A percentile compares a stretch with the other conserved stretches of the same genome.
Conservation (phyloP, 2,329 filamentous ascomycete genomes). For the Chaetomiaceae sp. region DNA sequence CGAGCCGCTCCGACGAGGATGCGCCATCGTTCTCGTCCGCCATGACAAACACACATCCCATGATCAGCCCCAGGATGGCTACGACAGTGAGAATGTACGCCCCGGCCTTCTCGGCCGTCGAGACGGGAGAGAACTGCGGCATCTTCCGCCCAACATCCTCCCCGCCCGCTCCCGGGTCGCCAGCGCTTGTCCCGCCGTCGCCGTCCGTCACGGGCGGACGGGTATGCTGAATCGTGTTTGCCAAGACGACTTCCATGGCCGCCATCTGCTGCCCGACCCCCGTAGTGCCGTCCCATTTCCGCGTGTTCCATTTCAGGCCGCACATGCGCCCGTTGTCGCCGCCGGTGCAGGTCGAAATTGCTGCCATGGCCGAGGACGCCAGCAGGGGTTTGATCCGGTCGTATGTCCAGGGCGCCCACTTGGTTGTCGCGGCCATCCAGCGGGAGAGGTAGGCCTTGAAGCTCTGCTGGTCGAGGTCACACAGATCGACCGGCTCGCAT, state of each 20-base stretch:
- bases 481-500: constrained; percentile 57
- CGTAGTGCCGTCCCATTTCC: constrained; percentile 51
- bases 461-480: constrained; percentile 57
- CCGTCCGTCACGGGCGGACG: constrained; percentile 41
- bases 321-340: constrained; percentile 54
- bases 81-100: constrained; percentile 41
- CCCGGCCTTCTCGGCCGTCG: constrained; percentile 60
- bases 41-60: constrained; percentile 47
- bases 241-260: constrained; percentile 59
- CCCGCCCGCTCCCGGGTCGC: constrained; percentile 32
- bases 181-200: constrained; percentile 55
- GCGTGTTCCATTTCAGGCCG: constrained; percentile 53
- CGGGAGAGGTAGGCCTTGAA: constrained; percentile 61
- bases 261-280: constrained; percentile 70
- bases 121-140: constrained; percentile 36
- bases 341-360: constrained; percentile 53
- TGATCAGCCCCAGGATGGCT: constrained; percentile 49
- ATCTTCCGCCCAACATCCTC: constrained; percentile 40
- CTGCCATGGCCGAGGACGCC: constrained; percentile 51
- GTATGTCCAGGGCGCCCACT: constrained; percentile 58
- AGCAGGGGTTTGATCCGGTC: constrained; percentile 50
- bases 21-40: constrained; percentile 42
- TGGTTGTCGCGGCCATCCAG: constrained; percentile 58
- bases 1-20: constrained; percentile 31
- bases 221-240: constrained; percentile 49